Conservation (phyloP, 2,329 filamentous ascomycete species). For the Epichloe brachyelytri region DNA sequence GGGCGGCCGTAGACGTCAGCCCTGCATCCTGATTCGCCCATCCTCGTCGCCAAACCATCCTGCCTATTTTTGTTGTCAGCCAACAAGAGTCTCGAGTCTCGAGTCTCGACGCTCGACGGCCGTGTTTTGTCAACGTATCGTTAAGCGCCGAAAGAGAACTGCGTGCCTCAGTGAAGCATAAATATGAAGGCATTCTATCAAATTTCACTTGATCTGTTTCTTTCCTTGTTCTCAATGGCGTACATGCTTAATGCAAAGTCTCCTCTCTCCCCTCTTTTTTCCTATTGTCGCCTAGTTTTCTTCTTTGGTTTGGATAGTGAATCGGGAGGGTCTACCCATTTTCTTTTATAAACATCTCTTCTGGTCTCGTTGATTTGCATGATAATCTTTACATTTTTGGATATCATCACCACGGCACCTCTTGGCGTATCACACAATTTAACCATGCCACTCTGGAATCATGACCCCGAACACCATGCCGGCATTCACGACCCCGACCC, state of each 20-base stretch:
- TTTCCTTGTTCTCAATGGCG: not conserved
- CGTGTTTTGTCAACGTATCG: not conserved
- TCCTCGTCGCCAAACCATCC: not conserved
- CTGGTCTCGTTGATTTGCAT: not conserved
- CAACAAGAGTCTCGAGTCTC: not conserved
- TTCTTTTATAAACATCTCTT: not conserved
- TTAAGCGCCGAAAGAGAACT: not conserved
- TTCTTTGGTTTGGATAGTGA: not conserved
- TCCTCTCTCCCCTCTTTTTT: not conserved
- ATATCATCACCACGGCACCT: not conserved
- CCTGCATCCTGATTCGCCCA: conserved; percentile 2
- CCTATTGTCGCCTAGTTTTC: too few species aligned
- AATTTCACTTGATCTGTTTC: not conserved
- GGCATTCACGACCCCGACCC: conserved; percentile 6
- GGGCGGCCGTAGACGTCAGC: not conserved
- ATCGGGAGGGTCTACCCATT: not conserved
- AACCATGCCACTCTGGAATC: conserved; percentile 3
- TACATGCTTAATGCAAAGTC: not conserved
- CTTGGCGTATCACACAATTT: not conserved
- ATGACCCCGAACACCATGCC: conserved; percentile 6
- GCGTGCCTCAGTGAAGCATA: not conserved
- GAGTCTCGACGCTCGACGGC: not conserved
- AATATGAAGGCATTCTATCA: not conserved
- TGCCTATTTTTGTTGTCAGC: not conserved
- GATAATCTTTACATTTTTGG: not conserved